phyloP scores from a whole-genome alignment of 202 grass and related monocot species.

The Brachypodium distachyon region DNA sequence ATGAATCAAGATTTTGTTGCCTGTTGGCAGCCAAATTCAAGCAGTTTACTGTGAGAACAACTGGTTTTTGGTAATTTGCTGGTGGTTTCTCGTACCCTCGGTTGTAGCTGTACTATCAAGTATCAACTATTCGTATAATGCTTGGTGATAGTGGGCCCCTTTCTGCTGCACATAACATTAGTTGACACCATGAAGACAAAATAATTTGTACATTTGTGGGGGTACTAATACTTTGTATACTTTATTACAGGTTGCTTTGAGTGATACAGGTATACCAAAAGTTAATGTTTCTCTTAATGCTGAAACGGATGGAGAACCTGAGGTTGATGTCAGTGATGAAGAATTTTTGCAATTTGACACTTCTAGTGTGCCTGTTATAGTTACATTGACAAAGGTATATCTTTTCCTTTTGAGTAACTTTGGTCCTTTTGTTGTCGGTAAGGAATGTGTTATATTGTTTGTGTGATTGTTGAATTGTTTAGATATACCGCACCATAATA shows the following conservation, averaged over 20 bases:
- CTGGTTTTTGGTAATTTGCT: not conserved
- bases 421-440: too few species aligned
- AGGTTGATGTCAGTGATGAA: constrained; percentile 75
- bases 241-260: constrained; percentile 69
- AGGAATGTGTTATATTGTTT: not conserved
- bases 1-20: not conserved
- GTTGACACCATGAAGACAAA: not conserved
- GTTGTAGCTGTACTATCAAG: not conserved
- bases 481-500: not conserved
- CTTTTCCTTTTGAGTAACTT: not conserved
- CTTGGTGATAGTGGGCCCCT: not conserved
- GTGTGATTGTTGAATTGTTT: not conserved
- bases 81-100: not conserved
- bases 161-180: not conserved
- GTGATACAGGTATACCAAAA: constrained; percentile 89
- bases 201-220: not conserved
- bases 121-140: not conserved
- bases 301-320: constrained; percentile 61
- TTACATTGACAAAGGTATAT: constrained; percentile 85
- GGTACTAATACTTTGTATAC: constrained; percentile 2
- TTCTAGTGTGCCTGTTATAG: constrained; percentile 71
- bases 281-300: constrained; percentile 61
- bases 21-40: not conserved
- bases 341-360: constrained; percentile 95
- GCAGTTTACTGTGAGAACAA: not conserved